Percentiles rank a stretch among this genome's conserved stretches.
Conservation (phyloP, 1,284 basidiomycete species). For the Inonotus hispidus region DNA sequence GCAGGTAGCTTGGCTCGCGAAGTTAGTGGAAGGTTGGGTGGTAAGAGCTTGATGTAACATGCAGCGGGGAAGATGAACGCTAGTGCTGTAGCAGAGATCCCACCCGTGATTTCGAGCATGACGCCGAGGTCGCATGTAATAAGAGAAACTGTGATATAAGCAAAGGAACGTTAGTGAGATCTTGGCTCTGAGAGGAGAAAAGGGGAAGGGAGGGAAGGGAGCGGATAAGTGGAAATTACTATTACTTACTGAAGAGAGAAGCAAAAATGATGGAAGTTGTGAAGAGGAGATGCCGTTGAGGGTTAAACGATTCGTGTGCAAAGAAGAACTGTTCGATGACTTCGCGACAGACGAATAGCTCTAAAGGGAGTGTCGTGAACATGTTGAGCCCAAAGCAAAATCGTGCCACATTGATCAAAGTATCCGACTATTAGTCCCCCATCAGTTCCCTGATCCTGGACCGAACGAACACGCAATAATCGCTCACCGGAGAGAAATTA, state of each 20-base stretch:
- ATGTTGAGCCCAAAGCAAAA: constrained; percentile 97
- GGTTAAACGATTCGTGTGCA: constrained; percentile 74
- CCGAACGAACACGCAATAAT: constrained; percentile 4
- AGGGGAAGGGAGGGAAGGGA: neutral
- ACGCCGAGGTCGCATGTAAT: constrained; percentile 96
- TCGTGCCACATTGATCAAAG: constrained; percentile 87
- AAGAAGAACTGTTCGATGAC: constrained; percentile 94
- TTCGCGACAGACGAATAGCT: constrained; percentile 93
- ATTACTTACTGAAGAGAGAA: constrained; percentile 79
- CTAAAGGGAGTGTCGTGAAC: constrained; percentile 94
- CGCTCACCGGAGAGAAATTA: constrained; percentile 72
- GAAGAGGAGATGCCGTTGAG: constrained; percentile 85
- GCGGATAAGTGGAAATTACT: too few relatives aligned
- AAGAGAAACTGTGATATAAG: constrained; percentile 61
- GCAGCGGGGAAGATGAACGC: constrained; percentile 93
- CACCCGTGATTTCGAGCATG: constrained; percentile 96
- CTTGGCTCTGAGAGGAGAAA: constrained; percentile 8
- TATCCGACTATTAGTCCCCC: constrained; percentile 51
- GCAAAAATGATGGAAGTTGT: constrained; percentile 82
- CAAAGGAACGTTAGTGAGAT: neutral
- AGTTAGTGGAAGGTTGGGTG: constrained; percentile 55
- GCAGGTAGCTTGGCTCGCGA: constrained; percentile 72
- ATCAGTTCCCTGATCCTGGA: neutral
- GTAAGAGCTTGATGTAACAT: constrained; percentile 76
- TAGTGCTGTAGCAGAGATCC: constrained; percentile 88